Base-by-base conservation (phyloP, 176 grass and related monocot genomes). In the Musa acuminata region DNA sequence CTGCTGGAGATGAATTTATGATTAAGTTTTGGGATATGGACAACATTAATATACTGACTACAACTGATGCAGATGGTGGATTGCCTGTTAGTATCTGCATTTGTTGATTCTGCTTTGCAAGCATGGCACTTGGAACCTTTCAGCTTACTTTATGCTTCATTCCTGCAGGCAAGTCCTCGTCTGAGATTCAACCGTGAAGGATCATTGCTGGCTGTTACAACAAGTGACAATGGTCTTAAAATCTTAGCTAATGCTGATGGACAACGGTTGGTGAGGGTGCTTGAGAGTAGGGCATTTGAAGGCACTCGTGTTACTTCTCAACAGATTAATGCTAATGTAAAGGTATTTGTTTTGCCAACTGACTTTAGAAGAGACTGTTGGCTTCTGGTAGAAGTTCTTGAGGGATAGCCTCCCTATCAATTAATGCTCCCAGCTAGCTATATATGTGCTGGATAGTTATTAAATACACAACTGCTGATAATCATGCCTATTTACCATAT, bases 1-100 rank as follows among this genome's bases (percentile, higher is more conserved):
- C 96, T 71, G 96, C 96, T 79, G 96, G 96, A 78, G 96, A 99
- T 85, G 96, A 99, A 79, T 95, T 95, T 65, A 77, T 91, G 74
- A 80, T 99, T 80, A 99, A 99, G 86, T 99, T 95, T 66, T 99
- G 96, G 96, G 96, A 99, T 91, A 95, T 99, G 88, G 96, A 99
- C 84, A 91, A 69, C 71, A 89, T 71, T 43, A 89, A 79, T 83
- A 95, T 94, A 83, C 80, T 99, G 54, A 95, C 81, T 17, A 99
- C 88, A 65, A 81, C 79, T 51, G 96, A 95, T 53, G 90, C 88
- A 52, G 96, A 95, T 13, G 84, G 96, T 81, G 96, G 91, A 84
- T 80, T 99, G 53, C 96, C 88, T 51, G 96, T 99, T 70, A 87
- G 90, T 87, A 82, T 26, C 67, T n/a, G 23, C 29, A 6, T 13